These are phyloP conservation scores for Neofusicoccum sp. DNA, from an alignment of 2,329 filamentous ascomycete genomes.

Conservation along the genomic window DNA sequence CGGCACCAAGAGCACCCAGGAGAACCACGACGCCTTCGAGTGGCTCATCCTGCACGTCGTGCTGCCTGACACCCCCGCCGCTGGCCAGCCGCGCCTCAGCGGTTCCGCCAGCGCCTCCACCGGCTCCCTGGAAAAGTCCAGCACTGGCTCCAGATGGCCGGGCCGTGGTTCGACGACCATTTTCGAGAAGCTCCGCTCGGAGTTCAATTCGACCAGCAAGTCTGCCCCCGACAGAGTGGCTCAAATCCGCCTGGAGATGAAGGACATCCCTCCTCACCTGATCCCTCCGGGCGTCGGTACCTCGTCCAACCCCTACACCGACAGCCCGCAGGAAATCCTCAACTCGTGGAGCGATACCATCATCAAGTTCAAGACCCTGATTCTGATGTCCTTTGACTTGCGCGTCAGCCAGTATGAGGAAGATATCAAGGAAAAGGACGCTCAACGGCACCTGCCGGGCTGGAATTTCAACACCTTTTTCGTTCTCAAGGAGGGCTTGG, in stretches of 20 bases:
- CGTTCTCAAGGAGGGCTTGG: constrained; percentile 91
- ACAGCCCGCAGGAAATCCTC: constrained; percentile 74
- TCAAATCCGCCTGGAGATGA: constrained; percentile 72
- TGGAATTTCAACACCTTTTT: constrained; percentile 99
- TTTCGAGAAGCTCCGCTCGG: constrained; percentile 82
- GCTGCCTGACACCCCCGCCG: constrained; percentile 77
- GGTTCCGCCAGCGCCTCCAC: constrained; percentile 46
- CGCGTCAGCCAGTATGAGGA: constrained; percentile 94
- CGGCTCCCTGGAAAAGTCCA: constrained; percentile 64
- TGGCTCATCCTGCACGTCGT: constrained; percentile 94
- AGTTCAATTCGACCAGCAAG: constrained; percentile 82
- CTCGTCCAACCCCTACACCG: constrained; percentile 53
- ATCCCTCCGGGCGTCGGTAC: constrained; percentile 39
- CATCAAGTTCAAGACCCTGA: constrained; percentile 79
- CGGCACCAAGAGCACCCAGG: constrained; percentile 63
- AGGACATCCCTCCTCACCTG: constrained; percentile 44
- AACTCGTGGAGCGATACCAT: constrained; percentile 82
- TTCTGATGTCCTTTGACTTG: constrained; percentile 84
- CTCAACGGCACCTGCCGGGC: constrained; percentile 79
- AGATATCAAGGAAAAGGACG: constrained; percentile 91
- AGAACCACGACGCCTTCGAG: constrained; percentile 95
- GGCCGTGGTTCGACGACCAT: constrained; percentile 76
- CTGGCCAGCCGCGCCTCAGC: constrained; percentile 70
- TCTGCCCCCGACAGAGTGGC: constrained; percentile 72
- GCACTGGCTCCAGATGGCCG: constrained; percentile 69